Percentiles rank a stretch among this genome's conserved stretches.
These are phyloP conservation scores for Dendrobium nobile DNA, from an alignment of 106 monocot genomes.

Conservation along the genomic window DNA sequence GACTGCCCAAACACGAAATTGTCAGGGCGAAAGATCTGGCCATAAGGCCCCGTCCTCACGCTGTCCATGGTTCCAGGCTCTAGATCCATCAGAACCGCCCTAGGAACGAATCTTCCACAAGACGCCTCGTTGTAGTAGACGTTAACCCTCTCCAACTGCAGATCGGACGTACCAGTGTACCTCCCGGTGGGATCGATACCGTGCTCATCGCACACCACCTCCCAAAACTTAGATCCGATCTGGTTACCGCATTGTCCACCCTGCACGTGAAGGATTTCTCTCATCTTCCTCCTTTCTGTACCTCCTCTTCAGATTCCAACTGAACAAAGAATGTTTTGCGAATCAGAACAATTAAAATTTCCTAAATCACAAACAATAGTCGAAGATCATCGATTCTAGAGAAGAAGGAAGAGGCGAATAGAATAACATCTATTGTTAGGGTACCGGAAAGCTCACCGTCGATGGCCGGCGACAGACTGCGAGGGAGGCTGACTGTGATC, in stretches of 20 bases:
- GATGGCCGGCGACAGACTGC: background rate
- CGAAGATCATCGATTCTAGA: background rate
- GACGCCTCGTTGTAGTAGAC: slow-evolving; percentile 21
- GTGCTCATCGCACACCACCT: slow-evolving; percentile 24
- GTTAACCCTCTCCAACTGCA: slow-evolving; percentile 24
- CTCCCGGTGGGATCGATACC: slow-evolving; percentile 18
- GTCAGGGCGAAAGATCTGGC: slow-evolving; percentile 12
- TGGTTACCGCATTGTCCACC: slow-evolving; percentile 24
- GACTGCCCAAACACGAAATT: slow-evolving; percentile 14
- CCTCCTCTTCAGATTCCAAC: background rate
- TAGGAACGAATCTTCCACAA: slow-evolving; percentile 16
- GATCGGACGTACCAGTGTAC: slow-evolving; percentile 6
- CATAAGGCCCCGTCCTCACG: slow-evolving; percentile 12
- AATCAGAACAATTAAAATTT: background rate
- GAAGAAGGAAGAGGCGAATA: background rate
- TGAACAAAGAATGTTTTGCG: background rate
- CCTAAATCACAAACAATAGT: no score
- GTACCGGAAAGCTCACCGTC: background rate
- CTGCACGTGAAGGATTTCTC: slow-evolving; percentile 23
- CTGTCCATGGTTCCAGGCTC: slow-evolving; percentile 22
- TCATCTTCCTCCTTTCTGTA: slow-evolving; percentile 9
- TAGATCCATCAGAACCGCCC: slow-evolving; percentile 22
- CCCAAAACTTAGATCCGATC: slow-evolving; percentile 25
- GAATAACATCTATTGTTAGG: background rate
- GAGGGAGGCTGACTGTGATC: background rate